phyloP scores from a whole-genome alignment of 2,329 filamentous ascomycete species.

The Tympanopsis confertula region DNA sequence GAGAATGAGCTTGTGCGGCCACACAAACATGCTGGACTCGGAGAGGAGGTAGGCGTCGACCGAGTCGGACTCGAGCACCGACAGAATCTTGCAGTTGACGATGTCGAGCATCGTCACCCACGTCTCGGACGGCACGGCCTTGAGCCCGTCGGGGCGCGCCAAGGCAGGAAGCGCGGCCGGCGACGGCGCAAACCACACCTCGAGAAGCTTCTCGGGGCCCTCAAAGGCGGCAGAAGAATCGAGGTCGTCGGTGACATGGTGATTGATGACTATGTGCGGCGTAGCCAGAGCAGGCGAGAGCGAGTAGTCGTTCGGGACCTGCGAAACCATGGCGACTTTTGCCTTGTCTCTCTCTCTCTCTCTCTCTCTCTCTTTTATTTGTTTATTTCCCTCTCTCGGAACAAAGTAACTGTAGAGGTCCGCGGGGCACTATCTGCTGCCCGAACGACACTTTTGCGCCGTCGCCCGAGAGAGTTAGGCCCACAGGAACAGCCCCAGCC shows the following conservation, averaged over 20 bases:
- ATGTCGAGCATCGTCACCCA: slow-evolving; percentile 71
- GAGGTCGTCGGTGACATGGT: slow-evolving; percentile 60
- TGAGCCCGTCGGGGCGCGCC: slow-evolving; percentile 50
- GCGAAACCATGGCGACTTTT: no score
- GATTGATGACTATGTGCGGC: slow-evolving; percentile 64
- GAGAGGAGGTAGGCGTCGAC: slow-evolving; percentile 67
- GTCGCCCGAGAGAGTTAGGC: slow-evolving; percentile 2
- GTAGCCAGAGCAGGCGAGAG: slow-evolving; percentile 43
- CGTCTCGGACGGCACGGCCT: slow-evolving; percentile 53
- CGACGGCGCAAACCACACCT: slow-evolving; percentile 66
- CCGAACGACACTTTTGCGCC: not conserved
- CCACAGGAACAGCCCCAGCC: slow-evolving; percentile 47
- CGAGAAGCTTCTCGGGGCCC: slow-evolving; percentile 66
- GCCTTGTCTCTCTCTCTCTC: slow-evolving; percentile 52
- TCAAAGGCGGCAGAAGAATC: slow-evolving; percentile 69
- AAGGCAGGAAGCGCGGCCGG: slow-evolving; percentile 50
- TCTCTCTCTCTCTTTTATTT: slow-evolving; percentile 55
- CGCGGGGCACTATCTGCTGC: not conserved
- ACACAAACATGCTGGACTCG: slow-evolving; percentile 73
- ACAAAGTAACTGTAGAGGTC: not conserved
- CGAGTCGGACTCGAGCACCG: slow-evolving; percentile 60
- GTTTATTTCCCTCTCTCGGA: slow-evolving; percentile 51
- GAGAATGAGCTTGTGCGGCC: slow-evolving; percentile 68
- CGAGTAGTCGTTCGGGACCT: no score
- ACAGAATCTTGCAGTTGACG: slow-evolving; percentile 68